A percentile compares a stretch with the other conserved stretches of the same genome.
Conservation (phyloP, 1,284 basidiomycete species). For the Leccinum glutinopallens region DNA sequence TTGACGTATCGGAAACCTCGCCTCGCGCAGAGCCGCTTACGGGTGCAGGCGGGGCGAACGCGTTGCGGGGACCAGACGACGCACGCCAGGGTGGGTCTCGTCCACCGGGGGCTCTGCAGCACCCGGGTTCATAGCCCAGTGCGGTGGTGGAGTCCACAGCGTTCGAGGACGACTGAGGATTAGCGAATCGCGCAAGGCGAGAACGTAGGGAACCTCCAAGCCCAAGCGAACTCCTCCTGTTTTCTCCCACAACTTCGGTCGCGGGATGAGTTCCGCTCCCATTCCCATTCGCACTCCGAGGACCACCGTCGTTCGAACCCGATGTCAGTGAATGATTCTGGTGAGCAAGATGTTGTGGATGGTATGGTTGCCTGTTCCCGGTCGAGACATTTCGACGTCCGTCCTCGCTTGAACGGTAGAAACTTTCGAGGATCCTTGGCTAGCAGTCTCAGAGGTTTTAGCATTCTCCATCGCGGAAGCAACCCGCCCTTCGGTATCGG, state of each 20-base stretch:
- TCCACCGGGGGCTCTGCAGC: slow-evolving; percentile 9
- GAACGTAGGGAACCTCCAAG: slow-evolving; percentile 31
- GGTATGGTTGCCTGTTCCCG: slow-evolving; percentile 16
- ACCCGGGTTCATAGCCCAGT: slow-evolving; percentile 17
- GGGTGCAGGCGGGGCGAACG: slow-evolving; percentile 14
- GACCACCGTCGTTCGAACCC: slow-evolving; percentile 7
- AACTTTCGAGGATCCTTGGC: slow-evolving; percentile 30
- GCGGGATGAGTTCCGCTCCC: slow-evolving; percentile 17
- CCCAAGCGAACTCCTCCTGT: slow-evolving; percentile 24
- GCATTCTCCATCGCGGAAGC: slow-evolving; percentile 34
- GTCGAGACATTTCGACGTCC: slow-evolving; percentile 22
- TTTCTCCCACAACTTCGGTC: slow-evolving; percentile 19
- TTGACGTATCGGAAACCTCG: slow-evolving; percentile 20
- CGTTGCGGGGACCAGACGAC: slow-evolving; percentile 22
- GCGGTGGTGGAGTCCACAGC: slow-evolving; percentile 5
- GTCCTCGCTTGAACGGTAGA: slow-evolving; percentile 30
- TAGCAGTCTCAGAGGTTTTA: slow-evolving; percentile 36
- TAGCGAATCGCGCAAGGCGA: slow-evolving; percentile 29
- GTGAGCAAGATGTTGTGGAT: slow-evolving; percentile 4
- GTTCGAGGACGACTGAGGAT: slow-evolving; percentile 22
- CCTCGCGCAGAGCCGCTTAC: slow-evolving; percentile 1
- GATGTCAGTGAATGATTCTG: slow-evolving; percentile 11
- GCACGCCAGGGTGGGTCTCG: slow-evolving; percentile 32
- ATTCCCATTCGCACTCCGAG: slow-evolving; percentile 9
- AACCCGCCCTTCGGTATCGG: slow-evolving; percentile 35